These are phyloP conservation scores for Colletotrichum tanaceti DNA, from an alignment of 2,329 filamentous ascomycete species.

Conservation along the genomic window DNA sequence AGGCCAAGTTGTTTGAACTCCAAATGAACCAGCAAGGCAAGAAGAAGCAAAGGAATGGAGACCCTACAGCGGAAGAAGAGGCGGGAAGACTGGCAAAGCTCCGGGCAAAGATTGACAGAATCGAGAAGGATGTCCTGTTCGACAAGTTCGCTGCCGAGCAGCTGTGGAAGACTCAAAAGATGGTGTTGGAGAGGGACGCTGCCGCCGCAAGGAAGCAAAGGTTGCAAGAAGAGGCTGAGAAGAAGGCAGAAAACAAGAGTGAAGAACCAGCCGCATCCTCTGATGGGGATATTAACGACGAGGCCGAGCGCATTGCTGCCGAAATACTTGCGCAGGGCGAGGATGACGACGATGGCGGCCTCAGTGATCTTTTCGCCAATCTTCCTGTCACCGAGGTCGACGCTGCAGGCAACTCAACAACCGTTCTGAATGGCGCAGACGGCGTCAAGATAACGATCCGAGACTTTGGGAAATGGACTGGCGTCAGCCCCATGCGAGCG, in stretches of 20 bases:
- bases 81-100: constrained; percentile 72
- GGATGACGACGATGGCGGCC: constrained; percentile 65
- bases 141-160: constrained; percentile 74
- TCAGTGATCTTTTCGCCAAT: constrained; percentile 69
- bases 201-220: constrained; percentile 60
- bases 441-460: constrained; percentile 72
- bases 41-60: constrained; percentile 54
- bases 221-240: constrained; percentile 49
- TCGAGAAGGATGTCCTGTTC: constrained; percentile 83
- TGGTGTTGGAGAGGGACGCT: constrained; percentile 71
- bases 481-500: constrained; percentile 78
- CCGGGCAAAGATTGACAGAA: constrained; percentile 77
- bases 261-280: constrained; percentile 46
- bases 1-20: constrained; percentile 73
- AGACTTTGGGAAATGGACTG: constrained; percentile 87
- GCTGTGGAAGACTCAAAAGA: constrained; percentile 70
- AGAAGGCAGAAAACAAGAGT: constrained; percentile 28
- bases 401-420: constrained; percentile 67
- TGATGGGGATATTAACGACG: constrained; percentile 63
- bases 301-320: constrained; percentile 69
- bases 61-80: constrained; percentile 51
- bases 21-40: constrained; percentile 62
- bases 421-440: constrained; percentile 63
- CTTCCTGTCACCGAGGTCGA: constrained; percentile 72
- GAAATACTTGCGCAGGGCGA: constrained; percentile 67